These are phyloP conservation scores for Penicillium antarcticum DNA, from an alignment of 495 filamentous ascomycete genomes.

Conservation along the genomic window DNA sequence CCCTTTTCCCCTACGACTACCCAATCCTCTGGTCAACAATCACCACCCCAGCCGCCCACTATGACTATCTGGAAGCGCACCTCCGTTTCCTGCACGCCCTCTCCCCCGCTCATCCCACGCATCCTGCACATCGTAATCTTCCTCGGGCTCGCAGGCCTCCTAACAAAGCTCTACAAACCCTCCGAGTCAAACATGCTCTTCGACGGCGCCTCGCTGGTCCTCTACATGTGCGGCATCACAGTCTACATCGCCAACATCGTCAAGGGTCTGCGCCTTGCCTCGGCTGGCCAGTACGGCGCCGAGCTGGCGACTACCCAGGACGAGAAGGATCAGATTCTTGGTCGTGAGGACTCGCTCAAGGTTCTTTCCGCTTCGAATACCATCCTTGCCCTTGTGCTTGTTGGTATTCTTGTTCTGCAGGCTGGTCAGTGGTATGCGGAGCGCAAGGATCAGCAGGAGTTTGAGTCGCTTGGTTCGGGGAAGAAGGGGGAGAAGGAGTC, in stretches of 20 bases:
- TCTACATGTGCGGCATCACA: conserved; percentile 87
- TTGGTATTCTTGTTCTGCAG: conserved; percentile 90
- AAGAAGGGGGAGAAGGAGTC: conserved; percentile 45
- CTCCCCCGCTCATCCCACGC: conserved; percentile 85
- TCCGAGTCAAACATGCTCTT: conserved; percentile 93
- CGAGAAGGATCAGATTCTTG: conserved; percentile 47
- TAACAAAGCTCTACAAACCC: conserved; percentile 89
- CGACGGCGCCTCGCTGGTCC: conserved; percentile 84
- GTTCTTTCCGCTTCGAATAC: conserved; percentile 95
- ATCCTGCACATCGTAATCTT: conserved; percentile 90
- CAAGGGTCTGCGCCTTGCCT: conserved; percentile 81
- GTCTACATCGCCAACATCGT: conserved; percentile 95
- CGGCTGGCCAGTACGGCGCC: conserved; percentile 48
- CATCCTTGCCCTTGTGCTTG: conserved; percentile 84
- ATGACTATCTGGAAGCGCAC: conserved; percentile 79
- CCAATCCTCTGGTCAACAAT: conserved; percentile 86
- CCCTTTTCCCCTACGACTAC: conserved; percentile 95
- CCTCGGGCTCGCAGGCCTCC: conserved; percentile 83
- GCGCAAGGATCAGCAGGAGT: conserved; percentile 83
- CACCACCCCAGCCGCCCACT: conserved; percentile 61
- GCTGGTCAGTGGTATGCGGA: conserved; percentile 99
- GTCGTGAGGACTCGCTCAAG: conserved; percentile 80
- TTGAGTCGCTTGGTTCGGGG: conserved; percentile 51
- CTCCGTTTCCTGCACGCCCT: conserved; percentile 79
- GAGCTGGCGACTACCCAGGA: conserved; percentile 35